These are phyloP conservation scores for Botryobasidium botryosum DNA, from an alignment of 768 basidiomycete species.

Conservation along the genomic window DNA sequence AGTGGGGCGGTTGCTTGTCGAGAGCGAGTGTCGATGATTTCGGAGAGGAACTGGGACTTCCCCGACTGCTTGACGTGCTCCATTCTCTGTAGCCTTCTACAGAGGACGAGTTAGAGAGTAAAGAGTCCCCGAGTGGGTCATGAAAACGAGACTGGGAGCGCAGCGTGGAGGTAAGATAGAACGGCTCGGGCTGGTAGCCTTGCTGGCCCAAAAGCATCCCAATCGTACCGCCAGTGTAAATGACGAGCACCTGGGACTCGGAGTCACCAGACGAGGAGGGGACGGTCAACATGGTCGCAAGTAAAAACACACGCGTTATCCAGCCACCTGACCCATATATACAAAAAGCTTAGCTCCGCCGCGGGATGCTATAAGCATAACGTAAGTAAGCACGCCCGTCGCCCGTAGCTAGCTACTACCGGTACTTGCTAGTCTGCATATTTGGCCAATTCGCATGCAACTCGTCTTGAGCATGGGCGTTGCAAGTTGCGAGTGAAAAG, in stretches of 20 bases:
- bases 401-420: too few relatives aligned
- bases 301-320: background rate
- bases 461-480: too few relatives aligned
- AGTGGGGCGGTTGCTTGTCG: too few relatives aligned
- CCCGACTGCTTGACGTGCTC: constrained; percentile 20
- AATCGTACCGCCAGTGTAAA: constrained; percentile 85
- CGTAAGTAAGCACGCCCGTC: too few relatives aligned
- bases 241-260: constrained; percentile 72
- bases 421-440: too few relatives aligned
- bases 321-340: too few relatives aligned
- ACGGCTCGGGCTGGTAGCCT: constrained; percentile 50
- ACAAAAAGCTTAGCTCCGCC: too few relatives aligned
- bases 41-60: constrained; percentile 26
- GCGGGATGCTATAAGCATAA: too few relatives aligned
- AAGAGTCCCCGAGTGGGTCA: constrained; percentile 72
- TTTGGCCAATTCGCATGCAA: too few relatives aligned
- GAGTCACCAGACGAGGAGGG: too few relatives aligned
- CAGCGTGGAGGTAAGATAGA: constrained; percentile 72
- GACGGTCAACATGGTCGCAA: constrained; percentile 16
- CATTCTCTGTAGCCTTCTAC: constrained; percentile 69
- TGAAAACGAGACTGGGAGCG: constrained; percentile 76
- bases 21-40: too few relatives aligned
- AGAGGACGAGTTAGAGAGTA: constrained; percentile 66
- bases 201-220: constrained; percentile 14
- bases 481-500: too few relatives aligned